Base-by-base conservation (phyloP, 2,329 filamentous ascomycete species). In the Aspergillus sp. region DNA sequence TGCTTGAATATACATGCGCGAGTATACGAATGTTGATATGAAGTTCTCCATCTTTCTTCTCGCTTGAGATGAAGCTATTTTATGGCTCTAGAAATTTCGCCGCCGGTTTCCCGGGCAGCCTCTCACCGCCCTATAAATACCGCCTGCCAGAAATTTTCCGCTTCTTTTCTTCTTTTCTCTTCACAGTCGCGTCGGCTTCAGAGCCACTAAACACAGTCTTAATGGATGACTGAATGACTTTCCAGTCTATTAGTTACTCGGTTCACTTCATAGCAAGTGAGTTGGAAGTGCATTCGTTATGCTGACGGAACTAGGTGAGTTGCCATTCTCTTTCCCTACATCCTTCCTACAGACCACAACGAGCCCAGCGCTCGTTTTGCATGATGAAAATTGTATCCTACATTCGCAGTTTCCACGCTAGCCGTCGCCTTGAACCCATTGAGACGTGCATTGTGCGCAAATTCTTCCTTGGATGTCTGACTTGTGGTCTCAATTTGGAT, bases 351-450 rank as follows among this genome's bases (percentile, higher is more conserved):
- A 41, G 44, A 30, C 36, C 43, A 41, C 47, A 40, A 49, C 48
- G 53, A 56, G 51, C 58, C 42, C 44, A 52, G 55, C 55, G 42
- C 47, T 27, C 29, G 49, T 49, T 52, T 63, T 52, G 52, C 58
- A 68, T 67, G 66, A 68, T 68, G 66, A 68, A 68, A 68, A 64
- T 34, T 50, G 49, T 60, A 32, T 66, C 63, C 64, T 63, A 67
- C 64, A 68, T 68, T 68, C 66, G 66, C 63, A 65, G 63, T 64
- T 65, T 65, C 60, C 63, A 65, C 63, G 62, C 61, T 63, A 65
- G 63, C 51, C 60, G 58, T 64, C 60, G 61, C 48, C 30, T 57
- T 61, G 58, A 64, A 65, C 62, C 62, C 56, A 62, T 60, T 52
- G 52, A 61, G 62, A 60, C 58, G 58, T 55, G 56, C 59, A 48